Evolutionary conservation across 1,139 yeast genomes (phyloP).

Genomic region (Nakaseomyces glabratus): DNA sequence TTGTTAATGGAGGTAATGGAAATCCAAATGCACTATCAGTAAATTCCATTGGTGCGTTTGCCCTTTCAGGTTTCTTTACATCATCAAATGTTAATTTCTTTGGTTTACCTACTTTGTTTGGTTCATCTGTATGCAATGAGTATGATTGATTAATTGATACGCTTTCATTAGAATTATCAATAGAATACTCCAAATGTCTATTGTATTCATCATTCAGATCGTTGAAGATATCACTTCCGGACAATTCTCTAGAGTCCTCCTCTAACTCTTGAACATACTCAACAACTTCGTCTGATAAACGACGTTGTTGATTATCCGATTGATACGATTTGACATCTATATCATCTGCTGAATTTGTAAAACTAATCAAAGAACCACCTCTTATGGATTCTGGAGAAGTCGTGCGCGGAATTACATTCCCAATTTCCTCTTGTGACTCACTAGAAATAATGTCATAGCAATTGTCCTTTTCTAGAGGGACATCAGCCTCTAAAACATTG

Average conservation of each 20-base stretch:
- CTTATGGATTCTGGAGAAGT: constrained; percentile 3
- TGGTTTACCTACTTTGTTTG: constrained; percentile 17
- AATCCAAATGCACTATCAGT: constrained; percentile 80
- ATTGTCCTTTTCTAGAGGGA: too few relatives aligned
- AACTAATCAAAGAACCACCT: constrained; percentile 5
- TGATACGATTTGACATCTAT: too few relatives aligned
- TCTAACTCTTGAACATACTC: constrained; percentile 4
- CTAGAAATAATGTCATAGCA: too few relatives aligned
- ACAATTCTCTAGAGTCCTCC: constrained; percentile 3
- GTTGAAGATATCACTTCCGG: constrained; percentile 4
- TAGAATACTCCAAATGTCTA: constrained; percentile 4
- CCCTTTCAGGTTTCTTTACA: constrained; percentile 31
- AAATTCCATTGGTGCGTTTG: constrained; percentile 67
- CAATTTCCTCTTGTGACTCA: not conserved
- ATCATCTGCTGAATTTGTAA: constrained; percentile 2
- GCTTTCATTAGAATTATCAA: constrained; percentile 4
- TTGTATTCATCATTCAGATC: constrained; percentile 4
- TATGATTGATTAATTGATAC: constrained; percentile 1
- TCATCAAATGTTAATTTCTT: constrained; percentile 31
- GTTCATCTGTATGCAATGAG: not conserved
- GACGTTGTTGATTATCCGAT: too few relatives aligned
- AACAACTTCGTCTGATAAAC: constrained; percentile 3
- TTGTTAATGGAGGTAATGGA: constrained; percentile 73
- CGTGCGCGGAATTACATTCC: not conserved
- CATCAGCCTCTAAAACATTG: too few relatives aligned